Evolutionary conservation across 208 protist genomes (phyloP).

Genomic region (Leishmania tarentolae): DNA sequence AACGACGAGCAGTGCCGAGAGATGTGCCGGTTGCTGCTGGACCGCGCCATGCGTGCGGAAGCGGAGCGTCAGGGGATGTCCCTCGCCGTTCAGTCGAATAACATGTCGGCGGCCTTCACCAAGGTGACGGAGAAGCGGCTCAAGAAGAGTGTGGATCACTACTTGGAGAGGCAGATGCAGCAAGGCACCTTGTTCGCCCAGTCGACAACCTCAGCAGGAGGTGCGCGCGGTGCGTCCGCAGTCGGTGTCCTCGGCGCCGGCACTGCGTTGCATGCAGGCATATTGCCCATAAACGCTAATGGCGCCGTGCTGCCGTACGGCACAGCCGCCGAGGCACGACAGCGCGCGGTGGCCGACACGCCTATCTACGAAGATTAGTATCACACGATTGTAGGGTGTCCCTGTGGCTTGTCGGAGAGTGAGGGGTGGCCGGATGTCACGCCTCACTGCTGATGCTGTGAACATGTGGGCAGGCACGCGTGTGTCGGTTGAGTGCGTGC

Average conservation of each 20-base stretch:
- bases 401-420: not conserved
- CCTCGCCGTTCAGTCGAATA: conserved; percentile 63
- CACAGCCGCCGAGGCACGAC: conserved; percentile 14
- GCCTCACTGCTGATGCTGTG: not conserved
- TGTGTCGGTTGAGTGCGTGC: not conserved
- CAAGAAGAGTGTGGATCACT: conserved; percentile 79
- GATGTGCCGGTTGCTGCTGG: conserved; percentile 64
- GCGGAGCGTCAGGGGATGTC: conserved; percentile 57
- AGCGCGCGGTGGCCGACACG: conserved; percentile 39
- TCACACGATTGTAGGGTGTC: not conserved
- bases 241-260: conserved; percentile 1
- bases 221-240: conserved; percentile 1
- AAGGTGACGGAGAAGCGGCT: conserved; percentile 57
- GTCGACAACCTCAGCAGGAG: not conserved
- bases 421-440: not conserved
- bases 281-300: not conserved
- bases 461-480: not conserved
- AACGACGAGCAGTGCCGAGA: conserved; percentile 50
- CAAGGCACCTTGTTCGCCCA: conserved; percentile 6
- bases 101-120: conserved; percentile 42
- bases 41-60: conserved; percentile 69
- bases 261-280: not conserved
- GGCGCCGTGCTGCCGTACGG: conserved; percentile 6
- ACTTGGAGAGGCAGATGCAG: conserved; percentile 65
- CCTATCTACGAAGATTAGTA: conserved; percentile 52